These are phyloP conservation scores for Podila minutissima DNA, from an alignment of 192 early-diverging fungal genomes.

Conservation along the genomic window DNA sequence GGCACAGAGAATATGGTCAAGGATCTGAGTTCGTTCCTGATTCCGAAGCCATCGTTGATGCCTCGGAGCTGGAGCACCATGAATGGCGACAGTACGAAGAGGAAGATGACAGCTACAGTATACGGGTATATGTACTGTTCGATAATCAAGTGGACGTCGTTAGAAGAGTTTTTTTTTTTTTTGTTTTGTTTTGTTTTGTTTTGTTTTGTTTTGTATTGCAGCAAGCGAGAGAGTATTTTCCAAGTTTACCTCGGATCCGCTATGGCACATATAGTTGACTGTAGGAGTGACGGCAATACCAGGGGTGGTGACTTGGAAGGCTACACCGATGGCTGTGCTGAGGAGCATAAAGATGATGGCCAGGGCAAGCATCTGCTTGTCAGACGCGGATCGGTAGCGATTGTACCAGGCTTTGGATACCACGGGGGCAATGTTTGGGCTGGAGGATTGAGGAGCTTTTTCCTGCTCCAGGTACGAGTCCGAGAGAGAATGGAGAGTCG, in stretches of 20 bases:
- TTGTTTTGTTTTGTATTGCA: background rate
- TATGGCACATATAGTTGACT: conserved; percentile 13
- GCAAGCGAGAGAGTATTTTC: background rate
- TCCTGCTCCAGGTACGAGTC: conserved; percentile 1
- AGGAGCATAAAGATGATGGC: conserved; percentile 15
- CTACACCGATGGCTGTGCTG: background rate
- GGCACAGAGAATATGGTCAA: conserved; percentile 54
- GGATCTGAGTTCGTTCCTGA: conserved; percentile 65
- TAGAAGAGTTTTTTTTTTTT: background rate
- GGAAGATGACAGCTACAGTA: conserved; percentile 32
- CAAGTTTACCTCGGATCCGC: conserved; percentile 19
- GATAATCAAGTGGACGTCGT: background rate
- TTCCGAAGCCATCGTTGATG: conserved; percentile 64
- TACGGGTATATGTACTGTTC: conserved; percentile 28
- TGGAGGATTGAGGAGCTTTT: conserved; percentile 12
- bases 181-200: background rate
- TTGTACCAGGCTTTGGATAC: conserved; percentile 42
- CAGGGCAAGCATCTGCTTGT: conserved; percentile 23
- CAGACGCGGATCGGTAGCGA: conserved; percentile 26
- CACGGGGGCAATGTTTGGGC: conserved; percentile 5
- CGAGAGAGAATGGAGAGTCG: background rate
- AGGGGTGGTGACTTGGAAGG: conserved; percentile 1
- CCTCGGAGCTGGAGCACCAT: conserved; percentile 58
- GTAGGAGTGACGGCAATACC: background rate
- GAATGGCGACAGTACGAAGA: conserved; percentile 57